These are phyloP conservation scores for Microsporum audouinii DNA, from an alignment of 2,329 filamentous ascomycete species.

Conservation along the genomic window DNA sequence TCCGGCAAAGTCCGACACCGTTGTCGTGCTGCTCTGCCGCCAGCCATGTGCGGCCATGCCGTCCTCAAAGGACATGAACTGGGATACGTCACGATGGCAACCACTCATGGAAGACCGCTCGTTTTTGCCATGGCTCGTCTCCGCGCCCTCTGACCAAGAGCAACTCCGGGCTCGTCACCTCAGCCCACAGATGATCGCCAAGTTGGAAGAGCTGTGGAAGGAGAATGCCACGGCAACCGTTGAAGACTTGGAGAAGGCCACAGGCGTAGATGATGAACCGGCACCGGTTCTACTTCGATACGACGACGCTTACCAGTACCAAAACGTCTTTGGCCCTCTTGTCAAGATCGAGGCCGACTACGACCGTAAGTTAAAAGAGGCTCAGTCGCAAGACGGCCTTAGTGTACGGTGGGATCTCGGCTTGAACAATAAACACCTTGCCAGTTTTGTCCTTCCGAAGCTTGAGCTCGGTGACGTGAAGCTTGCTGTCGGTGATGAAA, in stretches of 20 bases:
- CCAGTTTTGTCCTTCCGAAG: conserved; percentile 91
- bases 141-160: conserved; percentile 79
- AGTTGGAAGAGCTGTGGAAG: conserved; percentile 97
- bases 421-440: conserved; percentile 92
- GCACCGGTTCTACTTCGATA: conserved; percentile 86
- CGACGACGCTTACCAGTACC: conserved; percentile 95
- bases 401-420: conserved; percentile 90
- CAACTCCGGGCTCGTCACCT: conserved; percentile 90
- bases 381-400: conserved; percentile 91
- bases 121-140: conserved; percentile 88
- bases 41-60: conserved; percentile 91
- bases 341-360: conserved; percentile 99
- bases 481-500: conserved; percentile 93
- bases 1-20: conserved; percentile 94
- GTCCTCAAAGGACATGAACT: conserved; percentile 98
- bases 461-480: conserved; percentile 97
- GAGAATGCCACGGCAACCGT: conserved; percentile 82
- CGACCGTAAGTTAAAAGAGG: conserved; percentile 96
- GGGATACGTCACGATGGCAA: conserved; percentile 97
- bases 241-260: conserved; percentile 79
- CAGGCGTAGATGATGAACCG: conserved; percentile 87
- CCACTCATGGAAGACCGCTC: conserved; percentile 93
- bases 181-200: conserved; percentile 87
- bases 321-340: conserved; percentile 94
- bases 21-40: conserved; percentile 90